These are phyloP conservation scores for Wallacemonas sp. DNA, from an alignment of 208 protist genomes.

Conservation along the genomic window DNA sequence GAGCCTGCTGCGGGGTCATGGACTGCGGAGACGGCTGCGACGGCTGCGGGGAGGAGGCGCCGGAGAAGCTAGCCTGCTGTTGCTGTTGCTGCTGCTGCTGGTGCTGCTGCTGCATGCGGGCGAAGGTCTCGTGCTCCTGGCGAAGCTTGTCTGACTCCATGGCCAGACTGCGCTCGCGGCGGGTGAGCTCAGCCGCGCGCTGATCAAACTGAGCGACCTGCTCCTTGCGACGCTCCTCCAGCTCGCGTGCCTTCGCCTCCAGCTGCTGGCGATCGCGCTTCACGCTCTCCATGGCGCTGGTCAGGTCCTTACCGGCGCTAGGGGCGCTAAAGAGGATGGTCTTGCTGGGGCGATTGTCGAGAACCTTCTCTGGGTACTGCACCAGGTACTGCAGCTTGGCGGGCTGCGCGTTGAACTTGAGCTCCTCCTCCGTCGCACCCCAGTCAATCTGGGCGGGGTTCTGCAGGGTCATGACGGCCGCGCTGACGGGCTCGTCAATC, in stretches of 20 bases:
- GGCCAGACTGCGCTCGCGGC: conserved; percentile 33
- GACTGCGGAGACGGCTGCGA: conserved; percentile 9
- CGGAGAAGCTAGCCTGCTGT: conserved; percentile 14
- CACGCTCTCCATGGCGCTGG: conserved; percentile 40
- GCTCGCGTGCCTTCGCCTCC: conserved; percentile 39
- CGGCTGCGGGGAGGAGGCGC: conserved; percentile 8
- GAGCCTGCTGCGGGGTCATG: conserved; percentile 13
- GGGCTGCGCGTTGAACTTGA: conserved; percentile 59
- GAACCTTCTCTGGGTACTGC: conserved; percentile 68
- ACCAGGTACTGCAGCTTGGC: conserved; percentile 43
- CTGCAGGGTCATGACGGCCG: conserved; percentile 4
- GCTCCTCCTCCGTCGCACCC: conserved; percentile 72
- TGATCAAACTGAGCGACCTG: conserved; percentile 52
- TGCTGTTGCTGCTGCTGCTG: conserved; percentile 29
- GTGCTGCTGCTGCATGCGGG: conserved; percentile 26
- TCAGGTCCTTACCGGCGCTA: conserved; percentile 37
- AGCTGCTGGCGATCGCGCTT: conserved; percentile 46
- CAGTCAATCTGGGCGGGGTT: conserved; percentile 64
- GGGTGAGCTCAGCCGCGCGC: conserved; percentile 36
- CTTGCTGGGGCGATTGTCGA: conserved; percentile 54
- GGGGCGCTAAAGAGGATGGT: conserved; percentile 57
- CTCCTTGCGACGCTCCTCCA: conserved; percentile 51
- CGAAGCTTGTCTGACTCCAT: conserved; percentile 41
- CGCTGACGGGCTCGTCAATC: conserved; percentile 6
- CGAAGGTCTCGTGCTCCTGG: conserved; percentile 39